Evolutionary conservation across 2,329 filamentous ascomycete species (phyloP).

Genomic region (Epichloe glyceriae): DNA sequence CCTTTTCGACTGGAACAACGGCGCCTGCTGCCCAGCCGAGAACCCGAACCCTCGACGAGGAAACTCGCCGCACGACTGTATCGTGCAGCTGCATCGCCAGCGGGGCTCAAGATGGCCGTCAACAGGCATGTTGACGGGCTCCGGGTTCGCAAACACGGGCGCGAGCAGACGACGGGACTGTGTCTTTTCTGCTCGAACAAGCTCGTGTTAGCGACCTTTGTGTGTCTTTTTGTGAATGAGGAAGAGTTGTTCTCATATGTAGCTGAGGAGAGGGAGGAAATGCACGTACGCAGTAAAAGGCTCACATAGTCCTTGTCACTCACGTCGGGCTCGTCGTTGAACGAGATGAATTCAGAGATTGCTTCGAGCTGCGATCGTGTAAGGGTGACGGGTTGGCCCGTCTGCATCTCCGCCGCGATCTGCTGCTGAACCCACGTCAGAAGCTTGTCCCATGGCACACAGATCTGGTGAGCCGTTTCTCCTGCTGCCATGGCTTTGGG

Average conservation of each 20-base stretch:
- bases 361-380: slow-evolving; percentile 25
- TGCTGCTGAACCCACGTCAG: slow-evolving; percentile 28
- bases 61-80: slow-evolving; percentile 13
- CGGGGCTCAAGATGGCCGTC: slow-evolving; percentile 10
- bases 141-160: slow-evolving; percentile 9
- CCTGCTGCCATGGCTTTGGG: neutral
- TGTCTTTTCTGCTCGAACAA: slow-evolving; percentile 5
- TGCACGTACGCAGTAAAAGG: slow-evolving; percentile 14
- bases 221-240: neutral
- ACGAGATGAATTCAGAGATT: slow-evolving; percentile 25
- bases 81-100: slow-evolving; percentile 15
- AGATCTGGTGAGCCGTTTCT: neutral
- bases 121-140: slow-evolving; percentile 11
- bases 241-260: neutral
- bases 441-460: slow-evolving; percentile 22
- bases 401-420: slow-evolving; percentile 20
- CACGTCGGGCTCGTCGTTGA: slow-evolving; percentile 16
- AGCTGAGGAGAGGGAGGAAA: neutral
- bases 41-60: slow-evolving; percentile 23
- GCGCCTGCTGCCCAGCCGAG: slow-evolving; percentile 13
- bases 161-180: slow-evolving; percentile 7
- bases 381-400: slow-evolving; percentile 22
- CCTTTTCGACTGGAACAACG: slow-evolving; percentile 36
- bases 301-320: slow-evolving; percentile 17
- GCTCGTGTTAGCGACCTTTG: neutral